These are phyloP conservation scores for Apostasia ramifera DNA, from an alignment of 106 monocot genomes.

Conservation along the genomic window DNA sequence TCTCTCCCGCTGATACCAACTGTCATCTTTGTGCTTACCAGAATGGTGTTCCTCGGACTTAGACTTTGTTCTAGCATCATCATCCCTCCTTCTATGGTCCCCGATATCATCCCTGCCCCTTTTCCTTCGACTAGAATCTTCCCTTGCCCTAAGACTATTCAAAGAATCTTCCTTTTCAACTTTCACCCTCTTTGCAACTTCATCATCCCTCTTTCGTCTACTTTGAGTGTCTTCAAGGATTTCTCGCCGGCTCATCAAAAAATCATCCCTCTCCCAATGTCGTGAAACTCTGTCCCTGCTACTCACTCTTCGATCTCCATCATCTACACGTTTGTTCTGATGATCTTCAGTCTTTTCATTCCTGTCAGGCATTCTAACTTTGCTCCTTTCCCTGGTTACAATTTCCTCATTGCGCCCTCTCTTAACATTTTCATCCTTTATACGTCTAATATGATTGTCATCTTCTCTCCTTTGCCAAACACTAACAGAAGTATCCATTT, in stretches of 20 bases:
- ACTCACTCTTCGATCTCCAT: conserved; percentile 52
- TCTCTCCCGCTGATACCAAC: conserved; percentile 53
- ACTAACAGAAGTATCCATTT: conserved; percentile 22
- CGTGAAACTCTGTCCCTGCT: conserved; percentile 30
- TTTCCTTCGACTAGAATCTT: conserved; percentile 37
- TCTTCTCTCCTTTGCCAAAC: conserved; percentile 55
- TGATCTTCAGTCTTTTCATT: conserved; percentile 47
- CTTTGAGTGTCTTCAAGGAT: conserved; percentile 30
- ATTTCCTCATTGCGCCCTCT: conserved; percentile 31
- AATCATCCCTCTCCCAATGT: conserved; percentile 48
- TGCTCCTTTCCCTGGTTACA: conserved; percentile 41
- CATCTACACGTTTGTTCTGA: conserved; percentile 50
- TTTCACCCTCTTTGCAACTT: conserved; percentile 48
- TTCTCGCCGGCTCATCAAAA: conserved; percentile 34
- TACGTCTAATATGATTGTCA: conserved; percentile 32
- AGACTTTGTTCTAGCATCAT: conserved; percentile 32
- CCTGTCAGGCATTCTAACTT: conserved; percentile 34
- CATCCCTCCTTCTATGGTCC: conserved; percentile 54
- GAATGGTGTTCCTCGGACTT: conserved; percentile 45
- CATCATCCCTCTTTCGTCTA: conserved; percentile 67
- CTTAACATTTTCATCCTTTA: conserved; percentile 60
- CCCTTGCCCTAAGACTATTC: conserved; percentile 38
- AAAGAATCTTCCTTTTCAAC: conserved; percentile 40
- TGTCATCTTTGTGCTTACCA: conserved; percentile 62
- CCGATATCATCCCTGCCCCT: conserved; percentile 41